Evolutionary conservation across 2,329 filamentous ascomycete genomes (phyloP), one percentile per base, ranked within the genome.

Genomic region (Paraphoma sp.): DNA sequence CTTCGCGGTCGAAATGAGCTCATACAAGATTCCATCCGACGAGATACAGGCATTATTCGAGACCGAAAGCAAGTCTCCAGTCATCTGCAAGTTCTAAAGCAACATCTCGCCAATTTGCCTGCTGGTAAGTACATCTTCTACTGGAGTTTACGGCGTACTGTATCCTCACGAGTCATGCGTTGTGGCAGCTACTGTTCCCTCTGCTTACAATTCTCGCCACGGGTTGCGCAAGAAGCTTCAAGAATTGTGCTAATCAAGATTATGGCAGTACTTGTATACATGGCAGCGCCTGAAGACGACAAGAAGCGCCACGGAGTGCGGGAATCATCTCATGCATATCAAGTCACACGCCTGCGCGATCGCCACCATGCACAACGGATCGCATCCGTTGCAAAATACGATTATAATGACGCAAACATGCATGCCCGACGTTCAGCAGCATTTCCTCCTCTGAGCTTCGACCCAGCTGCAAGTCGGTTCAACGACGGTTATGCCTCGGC

Each of bases 21-120:
- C 45, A 86, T 88, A 57, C 81, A 85, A 18, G 80, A 86, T 63
- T 84, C 82, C 50, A 87, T 88, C 56, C 75, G 78, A 61, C 80
- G 81, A 53, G 76, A 80, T 55, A 87, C 85, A 6, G 84, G 85
- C 18, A 81, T 82, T 53, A 68, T 65, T 28, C 78, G 86, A 51
- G 75, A 72, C 14, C 79, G 86, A 48, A 88, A 88, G 70, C 84
- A 88, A 66, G 83, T 88, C 4, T 88, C 86, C 0, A 88, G 86
- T 64, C 86, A 88, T 67, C 81, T 88, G 28, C 86, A 88, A 71
- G 85, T 88, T 2, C 76, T 88, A 17, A 86, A 86, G 69, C 81
- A 79, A 11, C 83, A 85, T 56, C 75, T 87, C 38, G 78, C 79
- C 59, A 78, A 81, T 5, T 81, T 85, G 57, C 80, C 81, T 29